Evolutionary conservation across 345 rosid species (phyloP).

Genomic region (Heritiera fomes): DNA sequence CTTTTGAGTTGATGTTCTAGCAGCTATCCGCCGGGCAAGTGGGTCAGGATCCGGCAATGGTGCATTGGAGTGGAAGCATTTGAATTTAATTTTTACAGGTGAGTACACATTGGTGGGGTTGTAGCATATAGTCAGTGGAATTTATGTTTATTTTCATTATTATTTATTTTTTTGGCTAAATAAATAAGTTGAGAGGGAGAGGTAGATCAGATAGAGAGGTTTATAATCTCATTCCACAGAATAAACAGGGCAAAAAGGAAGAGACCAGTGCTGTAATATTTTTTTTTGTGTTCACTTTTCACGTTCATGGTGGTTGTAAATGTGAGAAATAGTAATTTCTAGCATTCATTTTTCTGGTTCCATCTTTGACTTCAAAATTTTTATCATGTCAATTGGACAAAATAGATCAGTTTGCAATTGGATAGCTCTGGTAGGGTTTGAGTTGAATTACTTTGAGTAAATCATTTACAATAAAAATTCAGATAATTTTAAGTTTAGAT

Average conservation of each 20-base stretch:
- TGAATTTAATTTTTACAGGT: conserved; percentile 18
- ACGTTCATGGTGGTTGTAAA: neutral
- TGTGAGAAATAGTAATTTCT: neutral
- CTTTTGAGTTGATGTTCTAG: neutral
- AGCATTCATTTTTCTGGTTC: neutral
- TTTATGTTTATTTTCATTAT: conserved; percentile 27
- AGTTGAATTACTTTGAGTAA: too few species aligned
- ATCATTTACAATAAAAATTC: too few species aligned
- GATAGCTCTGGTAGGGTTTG: too few species aligned
- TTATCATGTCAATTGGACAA: conserved; percentile 31
- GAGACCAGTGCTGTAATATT: neutral
- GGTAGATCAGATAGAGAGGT: conserved; percentile 11
- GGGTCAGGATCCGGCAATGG: conserved; percentile 1
- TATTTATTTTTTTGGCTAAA: conserved; percentile 29
- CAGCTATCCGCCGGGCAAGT: neutral
- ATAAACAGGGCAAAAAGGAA: neutral
- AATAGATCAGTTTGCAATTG: too few species aligned
- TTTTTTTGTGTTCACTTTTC: neutral
- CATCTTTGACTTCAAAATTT: too few species aligned
- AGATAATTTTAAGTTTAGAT: too few species aligned
- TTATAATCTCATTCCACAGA: neutral
- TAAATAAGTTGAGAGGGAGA: conserved; percentile 24
- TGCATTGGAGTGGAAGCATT: neutral
- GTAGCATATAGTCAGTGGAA: conserved; percentile 22
- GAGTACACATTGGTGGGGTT: conserved; percentile 25